A percentile compares a stretch with the other conserved stretches of the same genome.
Evolutionary conservation across 2,329 filamentous ascomycete genomes (phyloP).

Genomic region (Pezicula rhizophila): DNA sequence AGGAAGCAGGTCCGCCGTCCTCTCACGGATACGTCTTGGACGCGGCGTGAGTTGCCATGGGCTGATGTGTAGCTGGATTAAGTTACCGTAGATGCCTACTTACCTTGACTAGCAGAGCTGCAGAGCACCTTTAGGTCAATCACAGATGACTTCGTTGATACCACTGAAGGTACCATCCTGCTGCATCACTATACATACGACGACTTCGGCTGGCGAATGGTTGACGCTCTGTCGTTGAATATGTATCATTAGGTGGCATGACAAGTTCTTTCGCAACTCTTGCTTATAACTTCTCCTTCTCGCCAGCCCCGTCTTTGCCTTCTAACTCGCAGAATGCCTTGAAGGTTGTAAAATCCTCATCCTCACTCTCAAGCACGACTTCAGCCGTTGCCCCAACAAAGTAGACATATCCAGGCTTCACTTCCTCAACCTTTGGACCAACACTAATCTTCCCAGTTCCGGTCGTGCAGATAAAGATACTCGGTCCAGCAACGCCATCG

Average conservation of each 20-base stretch:
- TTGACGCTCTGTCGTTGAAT: too few species aligned
- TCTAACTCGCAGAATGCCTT: constrained; percentile 89
- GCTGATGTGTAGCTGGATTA: not conserved
- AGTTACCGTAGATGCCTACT: too few species aligned
- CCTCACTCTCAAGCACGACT: constrained; percentile 66
- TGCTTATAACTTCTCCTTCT: constrained; percentile 19
- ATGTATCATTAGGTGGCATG: too few species aligned
- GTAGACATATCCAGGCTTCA: constrained; percentile 68
- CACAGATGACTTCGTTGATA: too few species aligned
- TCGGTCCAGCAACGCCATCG: constrained; percentile 79
- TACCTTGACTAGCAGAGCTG: too few species aligned
- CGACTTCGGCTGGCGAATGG: too few species aligned
- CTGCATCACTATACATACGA: too few species aligned
- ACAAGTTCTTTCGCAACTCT: constrained; percentile 7
- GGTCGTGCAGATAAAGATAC: constrained; percentile 84
- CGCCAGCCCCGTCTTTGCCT: constrained; percentile 31
- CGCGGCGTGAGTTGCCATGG: not conserved
- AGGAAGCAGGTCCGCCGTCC: not conserved
- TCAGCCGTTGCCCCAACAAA: constrained; percentile 88
- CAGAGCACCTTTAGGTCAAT: too few species aligned
- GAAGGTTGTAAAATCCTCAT: constrained; percentile 77
- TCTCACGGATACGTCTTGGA: not conserved
- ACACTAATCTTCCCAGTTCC: constrained; percentile 81
- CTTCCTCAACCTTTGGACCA: constrained; percentile 70
- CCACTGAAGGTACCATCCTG: too few species aligned